Conservation (phyloP, 768 basidiomycete species). For the Lactarius deliciosus region DNA sequence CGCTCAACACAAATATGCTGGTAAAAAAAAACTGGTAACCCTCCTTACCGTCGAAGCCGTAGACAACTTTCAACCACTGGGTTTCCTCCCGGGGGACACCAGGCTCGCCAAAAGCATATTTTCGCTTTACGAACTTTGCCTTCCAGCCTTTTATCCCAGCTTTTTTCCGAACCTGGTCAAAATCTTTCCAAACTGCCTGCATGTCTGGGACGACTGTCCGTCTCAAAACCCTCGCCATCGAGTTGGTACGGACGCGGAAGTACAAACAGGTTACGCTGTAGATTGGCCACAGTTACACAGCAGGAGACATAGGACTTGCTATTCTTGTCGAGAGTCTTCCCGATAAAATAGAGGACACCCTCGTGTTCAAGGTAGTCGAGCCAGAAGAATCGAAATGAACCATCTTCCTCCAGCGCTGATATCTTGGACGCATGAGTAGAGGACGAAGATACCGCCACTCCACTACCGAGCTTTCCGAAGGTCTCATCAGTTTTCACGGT, state of each 20-base stretch:
- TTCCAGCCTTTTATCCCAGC: slow-evolving; percentile 70
- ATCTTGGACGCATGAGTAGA: slow-evolving; percentile 42
- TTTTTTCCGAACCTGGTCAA: slow-evolving; percentile 74
- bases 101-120: slow-evolving; percentile 88
- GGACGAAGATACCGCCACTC: slow-evolving; percentile 32
- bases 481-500: slow-evolving; percentile 59
- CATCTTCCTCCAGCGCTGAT: slow-evolving; percentile 77
- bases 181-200: slow-evolving; percentile 77
- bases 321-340: slow-evolving; percentile 83
- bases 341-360: slow-evolving; percentile 84
- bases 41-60: slow-evolving; percentile 73
- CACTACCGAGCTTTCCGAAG: slow-evolving; percentile 47
- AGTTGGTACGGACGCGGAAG: slow-evolving; percentile 72
- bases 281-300: slow-evolving; percentile 79
- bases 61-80: slow-evolving; percentile 92
- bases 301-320: slow-evolving; percentile 75
- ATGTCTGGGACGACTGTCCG: slow-evolving; percentile 70
- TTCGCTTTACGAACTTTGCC: slow-evolving; percentile 81
- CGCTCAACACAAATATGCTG: neutral
- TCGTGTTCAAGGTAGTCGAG: slow-evolving; percentile 88
- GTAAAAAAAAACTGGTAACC: neutral
- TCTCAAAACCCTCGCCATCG: slow-evolving; percentile 59
- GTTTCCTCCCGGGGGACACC: slow-evolving; percentile 77
- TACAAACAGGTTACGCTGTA: slow-evolving; percentile 89
- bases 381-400: slow-evolving; percentile 92